Evolutionary conservation across 2,329 filamentous ascomycete species (phyloP).

Genomic region (Sclerotinia borealis): DNA sequence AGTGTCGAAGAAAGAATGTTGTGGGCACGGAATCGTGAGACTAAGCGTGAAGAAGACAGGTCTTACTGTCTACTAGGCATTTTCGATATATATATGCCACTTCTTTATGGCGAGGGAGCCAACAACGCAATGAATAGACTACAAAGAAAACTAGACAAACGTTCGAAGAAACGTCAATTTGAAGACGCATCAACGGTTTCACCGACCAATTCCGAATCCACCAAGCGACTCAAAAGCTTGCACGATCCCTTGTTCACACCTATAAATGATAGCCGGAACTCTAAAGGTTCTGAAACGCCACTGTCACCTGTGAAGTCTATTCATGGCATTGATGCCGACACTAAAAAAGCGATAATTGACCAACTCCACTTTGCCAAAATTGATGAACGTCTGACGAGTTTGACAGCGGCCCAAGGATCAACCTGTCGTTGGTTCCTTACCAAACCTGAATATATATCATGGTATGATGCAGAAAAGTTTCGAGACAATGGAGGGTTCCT

Average conservation of each 20-base stretch:
- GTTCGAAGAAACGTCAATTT: conserved; percentile 12
- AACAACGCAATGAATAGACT: conserved; percentile 32
- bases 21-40: conserved; percentile 35
- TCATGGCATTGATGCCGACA: conserved; percentile 13
- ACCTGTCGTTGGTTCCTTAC: conserved; percentile 40
- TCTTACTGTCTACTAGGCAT: conserved; percentile 39
- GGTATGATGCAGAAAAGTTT: conserved; percentile 33
- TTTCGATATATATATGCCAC: conserved; percentile 39
- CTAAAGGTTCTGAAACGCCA: not conserved
- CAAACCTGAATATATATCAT: conserved; percentile 33
- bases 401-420: conserved; percentile 34
- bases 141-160: conserved; percentile 31
- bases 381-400: conserved; percentile 33
- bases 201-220: conserved; percentile 1
- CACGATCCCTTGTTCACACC: no score
- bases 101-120: conserved; percentile 37
- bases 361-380: conserved; percentile 37
- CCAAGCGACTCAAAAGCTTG: conserved; percentile 17
- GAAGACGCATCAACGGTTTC: conserved; percentile 14
- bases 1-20: conserved; percentile 29
- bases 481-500: conserved; percentile 36
- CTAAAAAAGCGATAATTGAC: conserved; percentile 28
- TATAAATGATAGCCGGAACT: no score
- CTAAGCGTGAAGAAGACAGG: conserved; percentile 34
- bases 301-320: not conserved